Evolutionary conservation across 2,329 filamentous ascomycete genomes (phyloP), one percentile per base, ranked within the genome.

Genomic region (Xylaria sp.): DNA sequence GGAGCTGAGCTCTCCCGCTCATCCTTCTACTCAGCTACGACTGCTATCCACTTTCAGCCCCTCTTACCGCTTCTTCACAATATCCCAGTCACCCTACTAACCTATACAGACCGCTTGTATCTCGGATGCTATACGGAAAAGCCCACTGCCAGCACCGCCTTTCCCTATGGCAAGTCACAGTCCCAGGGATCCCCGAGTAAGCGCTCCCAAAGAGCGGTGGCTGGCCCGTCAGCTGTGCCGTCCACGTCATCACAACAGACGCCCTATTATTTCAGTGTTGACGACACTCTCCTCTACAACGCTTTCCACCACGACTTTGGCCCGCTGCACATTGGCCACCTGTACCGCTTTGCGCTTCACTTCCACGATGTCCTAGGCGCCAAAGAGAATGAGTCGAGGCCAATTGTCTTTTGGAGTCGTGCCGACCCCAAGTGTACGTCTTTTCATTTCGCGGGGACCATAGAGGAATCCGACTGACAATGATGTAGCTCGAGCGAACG

Each of bases 251-350:
- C 83, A 56, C 87, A 69, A 63, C 61, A 85, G 69, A 80, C 89
- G 58, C 95, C 95, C 0, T 94, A 92, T 75, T 99, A 98, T 81
- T 99, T 99, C 79, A 94, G 92, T 53, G 89, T 98, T 69, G 95
- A 99, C 75, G 92, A 96, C 75, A 90, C 84, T 42, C 88, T 99
- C 46, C 85, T 97, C 49, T 99, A 99, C 84, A 99, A 99, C 78
- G 94, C 94, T 33, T 99, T 99, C 79, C 94, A 98, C 79, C 94
- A 96, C 73, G 95, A 99, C 80, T 99, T 99, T 77, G 95, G 95
- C 72, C 95, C 95, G 73, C 83, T 99, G 63, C 95, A 99, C 81
- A 96, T 99, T 70, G 95, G 95, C 25, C 95, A 99, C 77, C 82
- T 99, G 42, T 99, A 98, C 83, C 88, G 95, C 66, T 99, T 98